A percentile compares a stretch with the other conserved stretches of the same genome.
These are phyloP conservation scores for Diplodia scrobiculata DNA, from an alignment of 2,329 filamentous ascomycete genomes.

Conservation along the genomic window DNA sequence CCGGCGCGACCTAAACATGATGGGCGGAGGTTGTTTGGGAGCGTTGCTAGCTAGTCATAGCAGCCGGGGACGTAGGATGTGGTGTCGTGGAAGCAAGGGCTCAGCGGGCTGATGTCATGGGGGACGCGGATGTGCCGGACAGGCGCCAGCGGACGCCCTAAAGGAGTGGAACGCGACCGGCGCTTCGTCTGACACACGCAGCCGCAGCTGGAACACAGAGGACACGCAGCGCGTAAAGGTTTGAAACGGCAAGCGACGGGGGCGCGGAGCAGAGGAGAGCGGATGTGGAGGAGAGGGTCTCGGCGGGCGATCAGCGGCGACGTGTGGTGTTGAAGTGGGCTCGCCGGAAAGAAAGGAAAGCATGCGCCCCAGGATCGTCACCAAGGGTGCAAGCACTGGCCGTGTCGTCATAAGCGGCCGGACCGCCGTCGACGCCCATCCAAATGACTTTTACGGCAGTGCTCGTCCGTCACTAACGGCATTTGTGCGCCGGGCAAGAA, in stretches of 20 bases:
- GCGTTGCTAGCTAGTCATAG: constrained; percentile 24
- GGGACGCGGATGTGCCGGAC: constrained; percentile 25
- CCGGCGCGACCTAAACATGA: constrained; percentile 40
- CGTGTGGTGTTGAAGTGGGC: constrained; percentile 27
- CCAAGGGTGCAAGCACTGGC: constrained; percentile 18
- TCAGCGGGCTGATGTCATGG: constrained; percentile 30
- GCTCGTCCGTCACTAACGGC: constrained; percentile 13
- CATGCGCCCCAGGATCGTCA: constrained; percentile 23
- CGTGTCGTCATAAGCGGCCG: constrained; percentile 25
- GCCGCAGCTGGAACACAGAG: constrained; percentile 21
- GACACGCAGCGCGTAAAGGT: constrained; percentile 3
- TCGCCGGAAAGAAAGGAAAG: constrained; percentile 14
- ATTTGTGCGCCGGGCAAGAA: constrained; percentile 12
- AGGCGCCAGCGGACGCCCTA: constrained; percentile 6
- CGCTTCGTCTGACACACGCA: constrained; percentile 13
- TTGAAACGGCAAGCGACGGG: constrained; percentile 6
- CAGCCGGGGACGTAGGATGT: constrained; percentile 13
- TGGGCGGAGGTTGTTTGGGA: constrained; percentile 13
- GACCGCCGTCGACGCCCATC: constrained; percentile 12
- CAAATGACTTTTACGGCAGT: constrained; percentile 14
- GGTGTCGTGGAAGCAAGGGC: constrained; percentile 24
- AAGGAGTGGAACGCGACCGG: constrained; percentile 25
- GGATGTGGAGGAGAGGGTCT: constrained; percentile 23
- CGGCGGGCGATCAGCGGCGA: constrained; percentile 25
- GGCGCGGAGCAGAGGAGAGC: constrained; percentile 8